phyloP scores from a whole-genome alignment of 257 asterid species.

The Lycium barbarum region DNA sequence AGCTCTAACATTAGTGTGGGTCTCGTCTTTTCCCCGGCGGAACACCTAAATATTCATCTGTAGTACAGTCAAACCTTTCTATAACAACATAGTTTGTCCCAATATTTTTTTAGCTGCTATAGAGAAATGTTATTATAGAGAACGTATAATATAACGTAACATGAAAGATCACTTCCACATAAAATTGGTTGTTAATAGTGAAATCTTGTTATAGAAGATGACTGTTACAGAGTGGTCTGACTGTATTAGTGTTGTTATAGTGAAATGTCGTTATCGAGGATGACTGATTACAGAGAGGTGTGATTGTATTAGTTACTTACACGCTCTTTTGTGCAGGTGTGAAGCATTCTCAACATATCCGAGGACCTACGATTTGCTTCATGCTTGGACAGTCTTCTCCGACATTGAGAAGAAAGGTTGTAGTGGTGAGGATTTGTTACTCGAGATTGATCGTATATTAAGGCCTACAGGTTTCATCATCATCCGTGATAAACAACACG shows the following conservation, averaged over 20 bases:
- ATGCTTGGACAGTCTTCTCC: conserved; percentile 82
- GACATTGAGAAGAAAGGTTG: conserved; percentile 94
- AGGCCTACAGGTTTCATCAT: conserved; percentile 90
- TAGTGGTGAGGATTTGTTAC: conserved; percentile 87
- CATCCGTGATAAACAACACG: conserved; percentile 67
- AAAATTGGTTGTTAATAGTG: too few relatives aligned
- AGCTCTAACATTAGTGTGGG: background rate
- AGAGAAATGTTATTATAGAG: too few relatives aligned
- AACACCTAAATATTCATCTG: background rate
- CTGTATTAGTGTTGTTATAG: background rate
- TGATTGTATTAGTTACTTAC: background rate
- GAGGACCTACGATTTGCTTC: conserved; percentile 87
- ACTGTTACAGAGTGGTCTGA: too few relatives aligned
- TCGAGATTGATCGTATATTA: conserved; percentile 89
- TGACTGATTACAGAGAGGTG: too few relatives aligned
- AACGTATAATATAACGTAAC: too few relatives aligned
- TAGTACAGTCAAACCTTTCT: too few relatives aligned
- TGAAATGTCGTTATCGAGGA: too few relatives aligned
- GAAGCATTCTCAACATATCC: conserved; percentile 96
- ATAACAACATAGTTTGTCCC: too few relatives aligned
- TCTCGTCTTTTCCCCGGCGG: too few relatives aligned
- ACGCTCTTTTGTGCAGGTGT: conserved; percentile 59
- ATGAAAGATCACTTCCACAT: too few relatives aligned
- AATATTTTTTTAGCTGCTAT: too few relatives aligned
- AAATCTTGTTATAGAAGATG: too few relatives aligned